Evolutionary conservation across 73 alveolate species (phyloP).

Genomic region (Tetrahymena borealis): DNA sequence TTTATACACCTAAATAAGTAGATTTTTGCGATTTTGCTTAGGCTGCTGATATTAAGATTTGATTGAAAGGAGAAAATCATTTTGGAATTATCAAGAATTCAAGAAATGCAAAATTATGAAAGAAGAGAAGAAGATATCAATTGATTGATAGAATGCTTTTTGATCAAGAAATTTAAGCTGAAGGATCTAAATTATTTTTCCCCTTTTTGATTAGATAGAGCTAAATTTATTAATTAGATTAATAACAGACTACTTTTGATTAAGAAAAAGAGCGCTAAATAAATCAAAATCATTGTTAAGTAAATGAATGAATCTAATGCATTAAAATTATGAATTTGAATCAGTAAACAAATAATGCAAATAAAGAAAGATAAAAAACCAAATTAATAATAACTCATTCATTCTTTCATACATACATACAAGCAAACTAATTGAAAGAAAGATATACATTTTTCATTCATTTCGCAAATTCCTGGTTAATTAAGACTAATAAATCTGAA

Average conservation of each 20-base stretch:
- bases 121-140: neutral
- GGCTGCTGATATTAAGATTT: no score
- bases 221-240: neutral
- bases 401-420: neutral
- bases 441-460: no score
- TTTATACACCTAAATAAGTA: no score
- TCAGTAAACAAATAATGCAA: neutral
- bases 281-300: neutral
- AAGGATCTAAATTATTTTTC: neutral
- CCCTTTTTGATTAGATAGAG: neutral
- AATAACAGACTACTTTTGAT: neutral
- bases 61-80: no score
- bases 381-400: no score
- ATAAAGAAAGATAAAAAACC: neutral
- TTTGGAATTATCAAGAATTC: neutral
- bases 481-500: no score
- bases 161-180: slow-evolving; percentile 1
- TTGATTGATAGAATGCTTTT: neutral
- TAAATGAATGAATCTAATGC: neutral
- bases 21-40: no score
- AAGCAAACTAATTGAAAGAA: neutral
- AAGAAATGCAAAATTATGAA: neutral
- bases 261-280: neutral
- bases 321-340: neutral
- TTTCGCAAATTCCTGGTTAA: no score